phyloP scores from a whole-genome alignment of 1,284 basidiomycete species.

The Ceratobasidium sp. region DNA sequence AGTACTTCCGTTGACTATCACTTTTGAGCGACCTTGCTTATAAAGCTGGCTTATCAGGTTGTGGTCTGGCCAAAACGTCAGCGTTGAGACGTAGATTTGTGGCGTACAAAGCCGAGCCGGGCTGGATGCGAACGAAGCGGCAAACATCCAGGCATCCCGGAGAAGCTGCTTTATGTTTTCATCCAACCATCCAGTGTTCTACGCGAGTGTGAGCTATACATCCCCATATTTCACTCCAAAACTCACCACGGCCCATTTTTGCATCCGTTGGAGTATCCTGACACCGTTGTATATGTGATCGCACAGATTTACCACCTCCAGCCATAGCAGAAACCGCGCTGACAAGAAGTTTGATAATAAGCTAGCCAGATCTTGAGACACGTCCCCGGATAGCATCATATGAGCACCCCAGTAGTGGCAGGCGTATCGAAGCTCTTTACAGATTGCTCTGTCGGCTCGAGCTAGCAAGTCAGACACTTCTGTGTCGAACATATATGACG shows the following conservation, averaged over 20 bases:
- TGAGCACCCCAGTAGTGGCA: constrained; percentile 24
- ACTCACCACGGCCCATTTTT: neutral
- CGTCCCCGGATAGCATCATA: neutral
- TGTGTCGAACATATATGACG: neutral
- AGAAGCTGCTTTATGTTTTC: neutral
- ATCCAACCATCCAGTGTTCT: neutral
- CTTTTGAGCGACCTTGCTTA: neutral
- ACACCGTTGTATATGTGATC: neutral
- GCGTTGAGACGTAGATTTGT: neutral
- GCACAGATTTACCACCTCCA: constrained; percentile 25
- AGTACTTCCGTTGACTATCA: neutral
- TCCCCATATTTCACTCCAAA: no score
- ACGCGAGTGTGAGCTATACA: neutral
- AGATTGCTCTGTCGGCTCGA: neutral
- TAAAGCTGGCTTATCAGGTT: neutral
- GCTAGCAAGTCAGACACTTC: neutral
- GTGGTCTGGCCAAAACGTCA: neutral
- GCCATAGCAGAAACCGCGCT: neutral
- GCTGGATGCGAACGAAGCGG: neutral
- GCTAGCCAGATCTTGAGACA: neutral
- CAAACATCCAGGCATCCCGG: neutral
- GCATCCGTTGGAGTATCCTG: neutral
- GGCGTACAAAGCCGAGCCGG: neutral
- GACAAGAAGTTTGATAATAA: neutral
- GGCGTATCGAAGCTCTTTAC: neutral